phyloP scores from a whole-genome alignment of 352 stramenopile species.

The Globisporangium cylindrosporum region DNA sequence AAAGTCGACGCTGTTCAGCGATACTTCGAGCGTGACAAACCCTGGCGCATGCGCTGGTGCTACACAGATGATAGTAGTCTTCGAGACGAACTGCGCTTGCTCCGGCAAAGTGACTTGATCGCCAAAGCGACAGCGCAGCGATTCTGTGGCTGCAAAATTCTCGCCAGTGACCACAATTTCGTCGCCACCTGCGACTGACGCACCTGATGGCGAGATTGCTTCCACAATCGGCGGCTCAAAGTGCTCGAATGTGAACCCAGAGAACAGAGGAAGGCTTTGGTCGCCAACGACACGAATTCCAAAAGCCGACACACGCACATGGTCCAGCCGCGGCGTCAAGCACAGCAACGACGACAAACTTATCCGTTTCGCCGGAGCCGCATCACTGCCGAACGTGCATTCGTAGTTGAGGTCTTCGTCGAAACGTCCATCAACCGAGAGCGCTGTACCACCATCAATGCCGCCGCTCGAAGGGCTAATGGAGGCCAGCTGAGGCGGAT shows the following conservation, averaged over 20 bases:
- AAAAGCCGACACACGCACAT: slow-evolving; percentile 10
- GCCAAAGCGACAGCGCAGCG: slow-evolving; percentile 37
- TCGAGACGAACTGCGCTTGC: slow-evolving; percentile 24
- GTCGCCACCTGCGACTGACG: slow-evolving; percentile 25
- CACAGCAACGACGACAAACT: slow-evolving; percentile 27
- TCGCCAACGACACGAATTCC: slow-evolving; percentile 1
- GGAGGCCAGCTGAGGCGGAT: slow-evolving; percentile 9
- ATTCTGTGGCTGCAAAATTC: slow-evolving; percentile 28
- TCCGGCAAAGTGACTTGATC: slow-evolving; percentile 11
- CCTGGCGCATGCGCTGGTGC: slow-evolving; percentile 22
- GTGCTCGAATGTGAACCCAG: slow-evolving; percentile 17
- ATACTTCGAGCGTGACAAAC: slow-evolving; percentile 35
- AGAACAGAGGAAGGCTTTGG: neutral
- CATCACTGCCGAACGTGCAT: slow-evolving; percentile 23
- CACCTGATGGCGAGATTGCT: slow-evolving; percentile 20
- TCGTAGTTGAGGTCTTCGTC: slow-evolving; percentile 25
- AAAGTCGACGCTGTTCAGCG: slow-evolving; percentile 51
- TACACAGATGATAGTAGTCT: slow-evolving; percentile 27
- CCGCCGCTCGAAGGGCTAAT: slow-evolving; percentile 28
- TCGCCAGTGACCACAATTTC: slow-evolving; percentile 28
- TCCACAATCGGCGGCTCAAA: slow-evolving; percentile 24
- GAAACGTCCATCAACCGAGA: slow-evolving; percentile 22
- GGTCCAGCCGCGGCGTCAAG: slow-evolving; percentile 6
- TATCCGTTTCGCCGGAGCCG: slow-evolving; percentile 11
- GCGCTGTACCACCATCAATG: slow-evolving; percentile 21